phyloP scores from a whole-genome alignment of 169 alveolate species.

The Cryptosporidium tyzzeri region DNA sequence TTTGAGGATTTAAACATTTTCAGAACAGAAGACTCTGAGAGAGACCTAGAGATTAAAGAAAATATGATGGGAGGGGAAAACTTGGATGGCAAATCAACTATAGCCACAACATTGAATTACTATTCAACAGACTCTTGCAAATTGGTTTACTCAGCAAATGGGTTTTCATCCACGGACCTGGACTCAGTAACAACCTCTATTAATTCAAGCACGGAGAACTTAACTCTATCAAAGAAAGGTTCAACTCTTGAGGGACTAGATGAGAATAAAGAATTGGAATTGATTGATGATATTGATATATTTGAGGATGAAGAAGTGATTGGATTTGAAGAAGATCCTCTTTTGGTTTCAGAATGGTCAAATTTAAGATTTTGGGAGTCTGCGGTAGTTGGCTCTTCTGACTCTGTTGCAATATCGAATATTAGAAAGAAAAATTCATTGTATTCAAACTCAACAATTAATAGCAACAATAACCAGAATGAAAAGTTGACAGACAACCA shows the following conservation, averaged over 20 bases:
- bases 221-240: neutral
- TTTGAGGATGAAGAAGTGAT: neutral
- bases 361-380: slow-evolving; percentile 47
- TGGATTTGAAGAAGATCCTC: slow-evolving; percentile 7
- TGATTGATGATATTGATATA: neutral
- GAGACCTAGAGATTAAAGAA: slow-evolving; percentile 4
- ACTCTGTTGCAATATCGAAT: slow-evolving; percentile 8
- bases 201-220: slow-evolving; percentile 55
- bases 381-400: neutral
- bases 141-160: neutral
- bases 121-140: slow-evolving; percentile 6
- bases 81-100: neutral
- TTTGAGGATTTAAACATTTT: neutral
- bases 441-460: neutral
- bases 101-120: neutral
- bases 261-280: neutral
- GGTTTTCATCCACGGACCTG: slow-evolving; percentile 63
- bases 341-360: slow-evolving; percentile 18
- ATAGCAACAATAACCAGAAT: neutral
- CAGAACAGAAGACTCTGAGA: neutral
- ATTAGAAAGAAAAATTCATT: neutral
- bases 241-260: slow-evolving; percentile 12
- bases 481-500: neutral
- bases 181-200: slow-evolving; percentile 57
- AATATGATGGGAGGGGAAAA: neutral